Base-by-base conservation (phyloP, 352 stramenopile genomes). In the Pythium aristosporum region DNA sequence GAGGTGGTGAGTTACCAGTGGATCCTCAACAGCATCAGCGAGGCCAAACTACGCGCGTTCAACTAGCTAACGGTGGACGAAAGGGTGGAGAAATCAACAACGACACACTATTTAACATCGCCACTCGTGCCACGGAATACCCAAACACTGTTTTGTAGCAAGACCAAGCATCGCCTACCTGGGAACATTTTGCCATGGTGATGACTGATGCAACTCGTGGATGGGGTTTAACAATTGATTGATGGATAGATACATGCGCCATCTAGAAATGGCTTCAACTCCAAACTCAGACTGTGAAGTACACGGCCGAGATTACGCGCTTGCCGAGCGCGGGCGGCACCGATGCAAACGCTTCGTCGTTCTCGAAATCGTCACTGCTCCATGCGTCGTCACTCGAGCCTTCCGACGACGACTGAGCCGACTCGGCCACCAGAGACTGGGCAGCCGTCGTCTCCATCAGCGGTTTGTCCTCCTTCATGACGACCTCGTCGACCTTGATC, bases 1-100 rank as follows among this genome's bases (percentile, higher is more conserved):
- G 63, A 74, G 20, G 83, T 91, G 63, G 82, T 95, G 42, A 92
- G 85, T 68, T 95, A 93, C 67, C 73, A 92, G 63, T 95, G 86
- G 86, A 72, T 95, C 37, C 80, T 95, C 51, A 89, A 93, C 72
- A 93, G 84, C 63, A 91, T 95, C 64, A 93, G 82, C 62, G 82
- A 95, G 61, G 81, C 77, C 30, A 85, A 87, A 49, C 66, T 91
- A 37, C 80, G 80, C 34, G 49, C 63, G 21, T 67, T 71, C 41
- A 64, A 36, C 63, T 77, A 63, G 57, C 15, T n/a, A 30, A 36
- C 21, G 13, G 43, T 16, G 11, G 10, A 32, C 3, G 18, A n/a
- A 46, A 44, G 8, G 2, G 34, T 34, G 20, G 9, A 32, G 16
- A n/a, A 21, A 12, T 42, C 28, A 5, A 57, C 42, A 9, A 44